Evolutionary conservation across 495 filamentous ascomycete species (phyloP).

Genomic region (Daldinia childiae): DNA sequence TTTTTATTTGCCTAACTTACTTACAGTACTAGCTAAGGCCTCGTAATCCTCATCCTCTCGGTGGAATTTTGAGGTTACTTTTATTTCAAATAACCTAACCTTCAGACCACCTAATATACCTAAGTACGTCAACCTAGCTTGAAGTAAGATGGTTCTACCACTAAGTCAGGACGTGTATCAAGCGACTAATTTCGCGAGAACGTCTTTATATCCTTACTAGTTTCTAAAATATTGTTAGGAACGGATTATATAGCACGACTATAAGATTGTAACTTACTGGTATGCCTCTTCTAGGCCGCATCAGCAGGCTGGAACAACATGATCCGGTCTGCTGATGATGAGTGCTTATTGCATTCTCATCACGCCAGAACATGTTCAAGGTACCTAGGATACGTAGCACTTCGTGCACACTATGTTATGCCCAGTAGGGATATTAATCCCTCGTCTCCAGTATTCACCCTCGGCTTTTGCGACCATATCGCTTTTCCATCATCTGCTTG

Average conservation of each 20-base stretch:
- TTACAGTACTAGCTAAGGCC: background rate
- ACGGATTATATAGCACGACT: background rate
- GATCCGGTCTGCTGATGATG: background rate
- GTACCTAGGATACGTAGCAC: background rate
- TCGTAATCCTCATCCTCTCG: background rate
- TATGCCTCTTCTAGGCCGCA: background rate
- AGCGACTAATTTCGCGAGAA: background rate
- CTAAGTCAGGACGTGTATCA: background rate
- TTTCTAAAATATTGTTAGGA: slow-evolving; percentile 5
- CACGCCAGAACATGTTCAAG: background rate
- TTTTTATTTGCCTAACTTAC: background rate
- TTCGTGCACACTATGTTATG: slow-evolving; percentile 3
- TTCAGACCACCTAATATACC: background rate
- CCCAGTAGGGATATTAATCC: slow-evolving; percentile 1
- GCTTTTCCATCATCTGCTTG: slow-evolving; percentile 47
- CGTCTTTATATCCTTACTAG: background rate
- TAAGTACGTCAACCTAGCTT: background rate
- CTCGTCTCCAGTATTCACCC: background rate
- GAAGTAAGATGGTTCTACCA: background rate
- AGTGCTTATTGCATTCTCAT: background rate
- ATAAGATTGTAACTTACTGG: background rate
- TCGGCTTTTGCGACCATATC: slow-evolving; percentile 45
- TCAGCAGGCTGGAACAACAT: background rate
- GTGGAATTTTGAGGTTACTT: background rate
- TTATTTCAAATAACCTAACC: background rate